Conservation (phyloP, 2,329 filamentous ascomycete species). For the Penicillium verrucosum region DNA sequence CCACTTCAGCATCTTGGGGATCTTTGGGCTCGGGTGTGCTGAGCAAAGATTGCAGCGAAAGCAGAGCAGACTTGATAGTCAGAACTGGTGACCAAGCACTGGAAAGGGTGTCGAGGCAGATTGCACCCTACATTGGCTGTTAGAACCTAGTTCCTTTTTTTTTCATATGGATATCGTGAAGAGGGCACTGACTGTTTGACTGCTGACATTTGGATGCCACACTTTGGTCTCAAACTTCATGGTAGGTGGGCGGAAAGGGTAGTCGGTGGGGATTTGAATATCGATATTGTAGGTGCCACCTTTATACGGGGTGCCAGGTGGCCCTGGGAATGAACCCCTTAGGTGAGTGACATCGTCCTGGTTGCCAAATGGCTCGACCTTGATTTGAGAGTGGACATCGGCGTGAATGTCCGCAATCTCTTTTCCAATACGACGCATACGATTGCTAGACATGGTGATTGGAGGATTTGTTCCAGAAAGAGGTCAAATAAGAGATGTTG, state of each 20-base stretch:
- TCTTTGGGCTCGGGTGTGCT: slow-evolving; percentile 93
- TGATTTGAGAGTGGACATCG: slow-evolving; percentile 75
- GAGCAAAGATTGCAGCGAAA: slow-evolving; percentile 89
- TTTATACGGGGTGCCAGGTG: slow-evolving; percentile 90
- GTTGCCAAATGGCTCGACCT: slow-evolving; percentile 60
- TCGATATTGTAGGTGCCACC: slow-evolving; percentile 79
- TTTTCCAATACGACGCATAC: slow-evolving; percentile 53
- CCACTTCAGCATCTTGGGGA: slow-evolving; percentile 93
- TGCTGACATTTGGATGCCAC: slow-evolving; percentile 97
- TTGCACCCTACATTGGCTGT: slow-evolving; percentile 71
- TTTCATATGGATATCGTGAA: neutral
- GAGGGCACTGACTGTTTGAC: slow-evolving; percentile 68
- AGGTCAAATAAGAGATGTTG: neutral
- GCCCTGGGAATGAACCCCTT: slow-evolving; percentile 76
- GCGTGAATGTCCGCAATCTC: slow-evolving; percentile 49
- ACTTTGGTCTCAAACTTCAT: slow-evolving; percentile 93
- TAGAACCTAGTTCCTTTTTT: neutral
- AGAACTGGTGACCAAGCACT: slow-evolving; percentile 92
- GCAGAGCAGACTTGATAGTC: slow-evolving; percentile 90
- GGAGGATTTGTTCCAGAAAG: neutral
- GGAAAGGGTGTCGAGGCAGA: slow-evolving; percentile 90
- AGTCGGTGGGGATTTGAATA: slow-evolving; percentile 81
- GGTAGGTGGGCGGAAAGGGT: slow-evolving; percentile 86
- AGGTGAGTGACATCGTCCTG: slow-evolving; percentile 75
- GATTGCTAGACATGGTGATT: slow-evolving; percentile 53